phyloP scores from a whole-genome alignment of 192 early-diverging fungal species.

The Lobulomyces angularis region DNA sequence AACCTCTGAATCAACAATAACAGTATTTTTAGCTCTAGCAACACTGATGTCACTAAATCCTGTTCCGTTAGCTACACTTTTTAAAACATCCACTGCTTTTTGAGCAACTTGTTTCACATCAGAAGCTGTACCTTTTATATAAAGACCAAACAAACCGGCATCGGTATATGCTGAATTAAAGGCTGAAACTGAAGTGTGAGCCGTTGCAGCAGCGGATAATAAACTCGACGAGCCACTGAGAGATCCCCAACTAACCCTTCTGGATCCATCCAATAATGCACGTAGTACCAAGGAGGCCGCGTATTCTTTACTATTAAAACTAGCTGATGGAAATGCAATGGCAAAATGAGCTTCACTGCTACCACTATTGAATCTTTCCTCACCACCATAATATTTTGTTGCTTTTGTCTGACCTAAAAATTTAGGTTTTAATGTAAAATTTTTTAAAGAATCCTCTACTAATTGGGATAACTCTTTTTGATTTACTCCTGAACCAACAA shows the following conservation, averaged over 20 bases:
- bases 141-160: slow-evolving; percentile 79
- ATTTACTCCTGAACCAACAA: slow-evolving; percentile 75
- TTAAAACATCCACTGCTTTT: slow-evolving; percentile 23
- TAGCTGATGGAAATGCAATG: slow-evolving; percentile 68
- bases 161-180: slow-evolving; percentile 84
- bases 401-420: slow-evolving; percentile 12
- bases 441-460: slow-evolving; percentile 45
- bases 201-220: slow-evolving; percentile 52
- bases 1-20: slow-evolving; percentile 31
- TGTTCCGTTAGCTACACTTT: slow-evolving; percentile 13
- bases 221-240: slow-evolving; percentile 24
- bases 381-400: slow-evolving; percentile 73
- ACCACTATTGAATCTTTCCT: slow-evolving; percentile 59
- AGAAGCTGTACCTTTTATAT: slow-evolving; percentile 35
- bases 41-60: slow-evolving; percentile 19
- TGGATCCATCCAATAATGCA: slow-evolving; percentile 27
- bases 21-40: slow-evolving; percentile 31
- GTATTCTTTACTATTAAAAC: slow-evolving; percentile 43
- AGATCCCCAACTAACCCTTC: slow-evolving; percentile 31
- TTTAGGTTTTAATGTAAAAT: too few species aligned
- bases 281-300: slow-evolving; percentile 45
- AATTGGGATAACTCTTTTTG: slow-evolving; percentile 57
- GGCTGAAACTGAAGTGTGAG: slow-evolving; percentile 35
- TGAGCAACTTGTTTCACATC: slow-evolving; percentile 24
- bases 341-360: slow-evolving; percentile 48